These are phyloP conservation scores for Cercospora canescens DNA, from an alignment of 2,329 filamentous ascomycete species.

Conservation along the genomic window DNA sequence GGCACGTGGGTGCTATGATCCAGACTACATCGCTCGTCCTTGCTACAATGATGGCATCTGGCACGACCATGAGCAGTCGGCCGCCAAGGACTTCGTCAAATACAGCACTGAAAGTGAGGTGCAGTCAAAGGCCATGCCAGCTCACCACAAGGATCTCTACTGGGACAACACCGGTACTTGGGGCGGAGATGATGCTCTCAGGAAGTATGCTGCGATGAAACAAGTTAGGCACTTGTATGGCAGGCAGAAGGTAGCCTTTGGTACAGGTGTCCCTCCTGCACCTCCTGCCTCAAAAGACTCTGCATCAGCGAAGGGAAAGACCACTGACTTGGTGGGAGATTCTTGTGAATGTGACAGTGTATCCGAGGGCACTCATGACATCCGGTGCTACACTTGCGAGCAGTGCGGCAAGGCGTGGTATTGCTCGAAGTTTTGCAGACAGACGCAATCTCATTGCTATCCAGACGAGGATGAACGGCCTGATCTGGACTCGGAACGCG, in stretches of 20 bases:
- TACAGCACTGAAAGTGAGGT: neutral
- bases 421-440: neutral
- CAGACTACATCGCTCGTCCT: neutral
- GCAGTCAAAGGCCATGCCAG: neutral
- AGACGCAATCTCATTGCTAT: neutral
- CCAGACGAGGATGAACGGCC: neutral
- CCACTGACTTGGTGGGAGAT: neutral
- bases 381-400: neutral
- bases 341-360: neutral
- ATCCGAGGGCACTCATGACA: neutral
- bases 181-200: neutral
- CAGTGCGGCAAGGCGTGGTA: neutral
- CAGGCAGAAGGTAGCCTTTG: neutral
- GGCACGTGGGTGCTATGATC: neutral
- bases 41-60: constrained; percentile 1
- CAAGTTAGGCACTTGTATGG: neutral
- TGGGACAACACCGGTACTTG: constrained; percentile 9
- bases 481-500: neutral
- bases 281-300: neutral
- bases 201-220: constrained; percentile 1
- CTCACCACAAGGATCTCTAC: neutral
- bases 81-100: neutral
- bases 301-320: neutral
- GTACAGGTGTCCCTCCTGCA: neutral
- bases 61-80: neutral